phyloP scores from a whole-genome alignment of 2,329 filamentous ascomycete genomes.

The Aspergillus carbonarius region DNA sequence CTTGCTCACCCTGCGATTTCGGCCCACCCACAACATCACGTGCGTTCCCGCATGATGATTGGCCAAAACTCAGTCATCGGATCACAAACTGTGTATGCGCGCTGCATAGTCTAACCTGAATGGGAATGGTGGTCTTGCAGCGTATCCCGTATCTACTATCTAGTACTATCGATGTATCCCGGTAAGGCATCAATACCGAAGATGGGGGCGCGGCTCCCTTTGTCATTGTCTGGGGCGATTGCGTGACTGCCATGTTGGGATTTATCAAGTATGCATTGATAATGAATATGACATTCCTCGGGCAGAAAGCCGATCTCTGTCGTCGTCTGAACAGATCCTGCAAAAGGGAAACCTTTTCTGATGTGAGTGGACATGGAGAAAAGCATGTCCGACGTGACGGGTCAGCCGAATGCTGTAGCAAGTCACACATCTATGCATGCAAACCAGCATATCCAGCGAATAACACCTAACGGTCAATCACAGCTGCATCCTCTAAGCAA shows the following conservation, averaged over 20 bases:
- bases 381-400: neutral
- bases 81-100: neutral
- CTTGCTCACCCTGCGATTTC: neutral
- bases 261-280: no score
- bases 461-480: neutral
- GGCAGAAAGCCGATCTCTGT: neutral
- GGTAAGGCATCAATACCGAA: conserved; percentile 1
- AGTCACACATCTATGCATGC: neutral
- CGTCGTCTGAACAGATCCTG: neutral
- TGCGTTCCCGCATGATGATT: neutral
- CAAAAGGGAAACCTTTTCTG: neutral
- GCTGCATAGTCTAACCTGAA: neutral
- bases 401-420: neutral
- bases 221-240: neutral
- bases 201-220: neutral
- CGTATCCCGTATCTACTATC: neutral
- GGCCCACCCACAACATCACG: neutral
- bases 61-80: neutral
- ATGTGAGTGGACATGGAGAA: neutral
- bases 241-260: neutral
- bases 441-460: neutral
- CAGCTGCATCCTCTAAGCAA: neutral
- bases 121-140: neutral
- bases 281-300: neutral
- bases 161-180: neutral